These are phyloP conservation scores for Penicillium longicatenatum DNA, from an alignment of 495 filamentous ascomycete species.

Conservation along the genomic window DNA sequence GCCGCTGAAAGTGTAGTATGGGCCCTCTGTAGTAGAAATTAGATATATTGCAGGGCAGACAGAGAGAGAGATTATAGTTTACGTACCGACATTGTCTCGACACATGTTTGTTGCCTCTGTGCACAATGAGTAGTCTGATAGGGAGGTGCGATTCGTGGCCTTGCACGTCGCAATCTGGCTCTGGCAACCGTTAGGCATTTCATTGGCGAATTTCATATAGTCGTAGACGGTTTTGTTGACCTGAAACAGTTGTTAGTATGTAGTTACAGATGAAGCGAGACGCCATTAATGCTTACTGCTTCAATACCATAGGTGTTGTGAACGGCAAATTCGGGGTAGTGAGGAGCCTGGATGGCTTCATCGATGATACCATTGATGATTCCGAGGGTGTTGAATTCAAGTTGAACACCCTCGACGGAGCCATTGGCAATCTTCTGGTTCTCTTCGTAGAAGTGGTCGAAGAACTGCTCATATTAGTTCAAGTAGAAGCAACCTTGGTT, in stretches of 20 bases:
- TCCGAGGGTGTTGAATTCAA: constrained; percentile 51
- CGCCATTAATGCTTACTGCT: constrained; percentile 30
- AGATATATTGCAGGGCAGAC: not conserved
- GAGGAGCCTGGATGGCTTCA: constrained; percentile 62
- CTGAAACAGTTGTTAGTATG: constrained; percentile 17
- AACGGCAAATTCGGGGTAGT: constrained; percentile 66
- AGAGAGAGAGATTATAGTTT: too few species aligned
- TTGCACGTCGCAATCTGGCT: constrained; percentile 56
- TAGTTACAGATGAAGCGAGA: not conserved
- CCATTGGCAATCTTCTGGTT: constrained; percentile 56
- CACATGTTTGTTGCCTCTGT: constrained; percentile 44
- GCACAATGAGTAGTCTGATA: constrained; percentile 44
- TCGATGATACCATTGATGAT: constrained; percentile 79
- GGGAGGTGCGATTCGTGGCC: constrained; percentile 42
- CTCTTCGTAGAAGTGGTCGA: constrained; percentile 63
- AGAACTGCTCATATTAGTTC: constrained; percentile 35
- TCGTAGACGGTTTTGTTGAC: constrained; percentile 59
- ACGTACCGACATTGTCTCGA: constrained; percentile 40
- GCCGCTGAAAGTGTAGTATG: constrained; percentile 34
- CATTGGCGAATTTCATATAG: constrained; percentile 47
- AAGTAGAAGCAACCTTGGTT: constrained; percentile 60
- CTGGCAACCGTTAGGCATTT: constrained; percentile 59
- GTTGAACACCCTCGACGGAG: constrained; percentile 36
- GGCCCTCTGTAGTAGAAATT: constrained; percentile 60
- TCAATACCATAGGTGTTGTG: constrained; percentile 78